These are phyloP conservation scores for Exophiala aquamarina DNA, from an alignment of 2,329 filamentous ascomycete genomes.

Conservation along the genomic window DNA sequence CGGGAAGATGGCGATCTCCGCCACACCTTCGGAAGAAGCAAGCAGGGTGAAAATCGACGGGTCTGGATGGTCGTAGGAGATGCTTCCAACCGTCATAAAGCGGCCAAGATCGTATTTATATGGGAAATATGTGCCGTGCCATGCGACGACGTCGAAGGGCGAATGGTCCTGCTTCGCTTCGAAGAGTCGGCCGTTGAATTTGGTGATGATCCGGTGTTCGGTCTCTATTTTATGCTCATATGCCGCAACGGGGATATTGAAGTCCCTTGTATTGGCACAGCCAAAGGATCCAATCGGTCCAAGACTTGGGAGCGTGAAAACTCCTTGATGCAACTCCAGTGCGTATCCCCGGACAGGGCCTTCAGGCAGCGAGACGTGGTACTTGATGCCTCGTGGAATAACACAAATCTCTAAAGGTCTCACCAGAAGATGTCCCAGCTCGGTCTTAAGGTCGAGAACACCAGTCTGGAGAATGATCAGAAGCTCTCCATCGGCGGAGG, in stretches of 20 bases:
- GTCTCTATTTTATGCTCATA: constrained; percentile 58
- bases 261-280: constrained; percentile 71
- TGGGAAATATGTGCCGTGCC: constrained; percentile 77
- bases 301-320: constrained; percentile 69
- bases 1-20: constrained; percentile 65
- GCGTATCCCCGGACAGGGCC: constrained; percentile 70
- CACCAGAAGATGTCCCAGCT: constrained; percentile 70
- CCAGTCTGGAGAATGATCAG: constrained; percentile 75
- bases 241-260: constrained; percentile 67
- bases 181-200: constrained; percentile 68
- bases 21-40: constrained; percentile 61
- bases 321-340: constrained; percentile 70
- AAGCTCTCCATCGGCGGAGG: constrained; percentile 78
- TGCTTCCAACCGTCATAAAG: constrained; percentile 71
- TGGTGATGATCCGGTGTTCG: constrained; percentile 58
- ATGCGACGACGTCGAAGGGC: constrained; percentile 76
- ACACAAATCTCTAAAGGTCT: constrained; percentile 75
- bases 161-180: constrained; percentile 65
- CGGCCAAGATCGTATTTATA: constrained; percentile 79
- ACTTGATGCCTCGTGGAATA: constrained; percentile 71
- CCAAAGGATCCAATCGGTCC: constrained; percentile 72
- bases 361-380: constrained; percentile 64
- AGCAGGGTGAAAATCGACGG: constrained; percentile 73
- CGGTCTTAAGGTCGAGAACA: constrained; percentile 71
- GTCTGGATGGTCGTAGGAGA: constrained; percentile 75